Evolutionary conservation across 1,284 basidiomycete genomes (phyloP).

Genomic region (Phellinidium pouzarii): DNA sequence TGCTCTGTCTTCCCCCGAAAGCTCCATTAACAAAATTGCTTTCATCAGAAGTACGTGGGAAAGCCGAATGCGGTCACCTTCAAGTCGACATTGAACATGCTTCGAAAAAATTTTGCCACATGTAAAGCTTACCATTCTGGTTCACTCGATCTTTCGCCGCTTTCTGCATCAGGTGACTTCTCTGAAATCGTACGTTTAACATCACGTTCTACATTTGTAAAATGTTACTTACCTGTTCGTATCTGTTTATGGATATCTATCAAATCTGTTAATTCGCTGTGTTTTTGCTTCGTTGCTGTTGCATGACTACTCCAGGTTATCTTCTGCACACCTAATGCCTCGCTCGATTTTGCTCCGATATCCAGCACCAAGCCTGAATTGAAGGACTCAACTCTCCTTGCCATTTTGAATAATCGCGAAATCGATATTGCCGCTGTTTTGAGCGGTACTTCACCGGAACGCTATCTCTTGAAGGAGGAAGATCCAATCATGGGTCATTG

Average conservation of each 20-base stretch:
- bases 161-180: too few species aligned
- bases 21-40: not conserved
- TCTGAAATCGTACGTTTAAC: not conserved
- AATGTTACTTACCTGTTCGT: not conserved
- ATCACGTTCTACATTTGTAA: not conserved
- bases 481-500: constrained; percentile 8
- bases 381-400: too few species aligned
- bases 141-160: not conserved
- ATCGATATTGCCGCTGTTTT: constrained; percentile 6
- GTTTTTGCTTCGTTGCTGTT: not conserved
- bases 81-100: constrained; percentile 14
- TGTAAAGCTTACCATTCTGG: constrained; percentile 11
- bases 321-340: constrained; percentile 8
- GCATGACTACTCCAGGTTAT: constrained; percentile 7
- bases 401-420: constrained; percentile 2
- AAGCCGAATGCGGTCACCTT: constrained; percentile 5
- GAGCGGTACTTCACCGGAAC: constrained; percentile 1
- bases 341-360: not conserved
- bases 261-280: too few species aligned
- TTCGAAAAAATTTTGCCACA: constrained; percentile 7
- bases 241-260: not conserved
- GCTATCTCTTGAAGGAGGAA: constrained; percentile 4
- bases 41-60: constrained; percentile 10
- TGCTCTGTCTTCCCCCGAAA: not conserved
- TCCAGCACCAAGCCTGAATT: not conserved